Evolutionary conservation across 305 asterid genomes (phyloP).

Genomic region (Andrographis paniculata): DNA sequence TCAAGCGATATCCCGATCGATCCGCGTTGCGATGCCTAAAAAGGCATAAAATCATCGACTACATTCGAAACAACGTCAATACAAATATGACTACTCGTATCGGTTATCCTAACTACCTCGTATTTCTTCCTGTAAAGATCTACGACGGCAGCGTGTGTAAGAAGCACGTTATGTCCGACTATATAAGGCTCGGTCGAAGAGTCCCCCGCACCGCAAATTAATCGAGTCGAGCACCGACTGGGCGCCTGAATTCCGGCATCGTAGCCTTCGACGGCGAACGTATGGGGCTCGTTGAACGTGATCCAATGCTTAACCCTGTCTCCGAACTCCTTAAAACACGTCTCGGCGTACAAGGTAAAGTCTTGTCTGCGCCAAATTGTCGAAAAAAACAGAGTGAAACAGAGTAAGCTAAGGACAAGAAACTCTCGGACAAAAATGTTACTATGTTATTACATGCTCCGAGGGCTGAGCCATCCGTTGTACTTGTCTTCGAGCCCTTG

Average conservation of each 20-base stretch:
- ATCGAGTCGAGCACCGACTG: slow-evolving; percentile 44
- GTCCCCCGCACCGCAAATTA: slow-evolving; percentile 47
- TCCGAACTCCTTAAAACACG: slow-evolving; percentile 73
- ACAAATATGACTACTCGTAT: no score
- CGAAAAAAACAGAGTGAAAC: neutral
- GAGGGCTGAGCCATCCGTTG: slow-evolving; percentile 52
- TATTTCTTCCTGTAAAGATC: slow-evolving; percentile 55
- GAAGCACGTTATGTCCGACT: slow-evolving; percentile 63
- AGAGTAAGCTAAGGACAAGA: no score
- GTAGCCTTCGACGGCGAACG: slow-evolving; percentile 63
- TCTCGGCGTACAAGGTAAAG: slow-evolving; percentile 43
- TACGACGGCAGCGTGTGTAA: slow-evolving; percentile 55
- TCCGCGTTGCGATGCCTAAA: slow-evolving; percentile 55
- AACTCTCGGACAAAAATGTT: neutral
- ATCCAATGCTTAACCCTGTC: slow-evolving; percentile 93
- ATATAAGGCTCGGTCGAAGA: slow-evolving; percentile 86
- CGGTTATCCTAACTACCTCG: slow-evolving; percentile 39
- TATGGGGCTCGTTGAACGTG: slow-evolving; percentile 89
- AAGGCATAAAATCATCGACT: no score
- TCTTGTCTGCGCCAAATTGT: slow-evolving; percentile 44
- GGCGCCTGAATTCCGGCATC: slow-evolving; percentile 83
- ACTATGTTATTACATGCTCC: slow-evolving; percentile 35
- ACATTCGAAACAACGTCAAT: no score
- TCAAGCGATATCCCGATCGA: slow-evolving; percentile 66
- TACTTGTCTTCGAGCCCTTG: slow-evolving; percentile 53